phyloP scores from a whole-genome alignment of 2,329 filamentous ascomycete species.

The Colletotrichum graminicola region DNA sequence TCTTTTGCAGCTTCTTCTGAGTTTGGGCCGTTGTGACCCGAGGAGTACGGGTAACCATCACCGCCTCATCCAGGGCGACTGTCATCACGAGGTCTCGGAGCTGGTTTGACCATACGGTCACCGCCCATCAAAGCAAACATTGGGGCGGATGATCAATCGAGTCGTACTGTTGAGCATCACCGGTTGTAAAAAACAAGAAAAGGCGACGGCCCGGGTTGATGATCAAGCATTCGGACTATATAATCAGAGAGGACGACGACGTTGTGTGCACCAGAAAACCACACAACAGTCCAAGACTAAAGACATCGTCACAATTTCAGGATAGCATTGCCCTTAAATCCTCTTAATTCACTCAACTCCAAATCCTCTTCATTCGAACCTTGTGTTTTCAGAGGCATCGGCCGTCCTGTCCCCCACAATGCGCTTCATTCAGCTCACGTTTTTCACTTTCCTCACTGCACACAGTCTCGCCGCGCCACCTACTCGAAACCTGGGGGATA shows the following conservation, averaged over 20 bases:
- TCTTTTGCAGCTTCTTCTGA: not conserved
- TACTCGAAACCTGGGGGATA: slow-evolving; percentile 5
- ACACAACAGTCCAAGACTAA: not conserved
- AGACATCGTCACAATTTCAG: not conserved
- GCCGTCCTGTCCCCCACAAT: not conserved
- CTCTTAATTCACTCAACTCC: not conserved
- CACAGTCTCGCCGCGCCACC: not conserved
- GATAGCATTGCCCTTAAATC: not conserved
- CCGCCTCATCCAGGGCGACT: not conserved
- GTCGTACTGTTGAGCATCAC: not conserved
- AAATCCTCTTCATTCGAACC: too few relatives aligned
- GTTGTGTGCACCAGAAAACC: too few relatives aligned
- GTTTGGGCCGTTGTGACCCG: not conserved
- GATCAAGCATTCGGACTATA: not conserved
- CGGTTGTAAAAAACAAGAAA: not conserved
- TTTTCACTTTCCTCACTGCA: slow-evolving; percentile 34
- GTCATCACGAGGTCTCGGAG: not conserved
- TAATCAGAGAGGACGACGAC: not conserved
- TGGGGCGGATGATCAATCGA: not conserved
- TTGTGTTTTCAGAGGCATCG: not conserved
- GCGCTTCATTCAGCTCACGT: slow-evolving; percentile 16
- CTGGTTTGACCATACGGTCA: not conserved
- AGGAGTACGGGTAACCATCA: not conserved
- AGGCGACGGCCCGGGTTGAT: not conserved
- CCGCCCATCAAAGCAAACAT: not conserved